Base-by-base conservation (phyloP, 495 filamentous ascomycete genomes). In the Diplogelasinospora grovesii region DNA sequence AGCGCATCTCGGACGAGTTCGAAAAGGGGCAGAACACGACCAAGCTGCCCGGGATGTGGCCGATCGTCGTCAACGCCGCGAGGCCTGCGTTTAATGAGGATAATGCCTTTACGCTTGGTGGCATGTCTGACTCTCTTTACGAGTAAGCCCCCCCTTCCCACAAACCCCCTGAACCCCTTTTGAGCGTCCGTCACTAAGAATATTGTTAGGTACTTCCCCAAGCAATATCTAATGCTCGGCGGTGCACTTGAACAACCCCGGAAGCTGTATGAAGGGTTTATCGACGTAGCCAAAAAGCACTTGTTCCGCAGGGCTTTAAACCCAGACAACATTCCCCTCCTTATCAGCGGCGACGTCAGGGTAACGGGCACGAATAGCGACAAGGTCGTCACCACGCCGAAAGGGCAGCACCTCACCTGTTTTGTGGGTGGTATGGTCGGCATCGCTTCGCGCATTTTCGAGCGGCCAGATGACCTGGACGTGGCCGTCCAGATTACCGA, bases 341-440 rank as follows among this genome's bases (percentile, higher is more conserved):
- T 85, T 8, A 75, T 90, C 48, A 71, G 75, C 1, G 71, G 79
- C 1, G 63, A 64, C 37, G 59, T 61, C 20, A 53, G 61, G 14
- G 49, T 71, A n/a, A n/a, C n/a, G n/a, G n/a, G n/a, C n/a, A n/a
- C n/a, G n/a, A n/a, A n/a, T n/a, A n/a, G n/a, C n/a, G n/a, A n/a
- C n/a, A n/a, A n/a, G n/a, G n/a, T n/a, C n/a, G n/a, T n/a, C n/a
- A n/a, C n/a, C n/a, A n/a, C 11, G 48, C 48, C 20, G 45, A 35
- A 52, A 30, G 56, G 61, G 13, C 65, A 71, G 32, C 67, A 71
- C 37, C 54, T 71, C 0, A 66, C 61, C 15, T 95, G 88, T 55
- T 95, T 93, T 52, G 71, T 75, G 1, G 88, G 89, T 15, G 88
- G 86, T 24, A 93, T 94, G 88, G 77, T 90, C 22, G 88, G 77